Base-by-base conservation (phyloP, 306 rosid genomes). In the Glycine tomentella region DNA sequence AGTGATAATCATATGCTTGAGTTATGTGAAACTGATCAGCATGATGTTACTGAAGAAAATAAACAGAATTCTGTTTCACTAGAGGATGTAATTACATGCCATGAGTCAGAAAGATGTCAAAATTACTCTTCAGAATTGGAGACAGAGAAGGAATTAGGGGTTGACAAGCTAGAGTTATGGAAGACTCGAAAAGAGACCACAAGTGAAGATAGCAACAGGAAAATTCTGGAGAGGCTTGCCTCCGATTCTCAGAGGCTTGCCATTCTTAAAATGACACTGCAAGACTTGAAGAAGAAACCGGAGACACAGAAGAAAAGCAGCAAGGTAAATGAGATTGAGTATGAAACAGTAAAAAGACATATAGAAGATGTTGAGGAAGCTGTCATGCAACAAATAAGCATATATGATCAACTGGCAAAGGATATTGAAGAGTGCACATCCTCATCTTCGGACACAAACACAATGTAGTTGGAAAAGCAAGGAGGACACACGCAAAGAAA, bases 291-390 rank as follows among this genome's bases (percentile, higher is more conserved):
- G 52, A 91, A 82, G 89, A 90, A 88, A 78, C 84, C 90, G 16
- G 95, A 85, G 75, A 72, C 73, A 66, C 86, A 81, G 78, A 90
- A 90, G 83, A 84, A 82, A 69, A 86, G 85, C 81, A 89, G 82
- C 79, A 85, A 79, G 82, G 79, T 75, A 48, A 87, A 76, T n/a
- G 77, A 75, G 49, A 73, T 81, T 12, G 97, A 95, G 72, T 89
- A 81, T 69, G 96, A 93, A 81, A 88, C 87, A 11, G 98, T 93
- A 10, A 88, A 86, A 62, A 87, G 81, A 83, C 98, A 93, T 42
- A 72, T 95, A 56, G 85, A 86, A 48, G 97, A 95, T 82, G 96
- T 91, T 34, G 99, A 93, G 83, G 92, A 90, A 63, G 90, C 93
- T 25, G 90, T 91, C 20, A 61, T 80, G 76, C 91, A 91, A 83